Evolutionary conservation across 1,139 yeast genomes (phyloP), one percentile per base, ranked within the genome.

Genomic region (Candida smagusa): DNA sequence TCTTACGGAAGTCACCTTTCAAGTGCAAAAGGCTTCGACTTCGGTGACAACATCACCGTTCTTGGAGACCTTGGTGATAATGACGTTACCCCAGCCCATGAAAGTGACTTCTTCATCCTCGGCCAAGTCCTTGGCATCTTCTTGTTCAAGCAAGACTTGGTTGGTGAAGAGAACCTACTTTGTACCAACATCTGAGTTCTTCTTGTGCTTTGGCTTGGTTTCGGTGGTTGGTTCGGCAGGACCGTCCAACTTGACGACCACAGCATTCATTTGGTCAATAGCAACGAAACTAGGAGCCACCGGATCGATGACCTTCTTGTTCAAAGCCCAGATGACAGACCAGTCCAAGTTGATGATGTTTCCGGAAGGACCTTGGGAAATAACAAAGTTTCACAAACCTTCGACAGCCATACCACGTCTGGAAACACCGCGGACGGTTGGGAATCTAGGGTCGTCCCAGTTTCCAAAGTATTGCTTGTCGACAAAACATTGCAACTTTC

Each of bases 361-460:
- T 71, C 85, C 87, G 35, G 97, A 89, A 33, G 98, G 97, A 57
- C 98, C 98, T 72, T 92, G 97, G 37, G 95, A 77, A 47, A 92
- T 75, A 52, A 92, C 86, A 56, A 90, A 92, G 72, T 85, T 85
- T 65, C 92, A 81, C 63, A 92, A 79, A 50, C 97, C 97, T 69
- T 92, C 97, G 47, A 92, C 94, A 32, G 96, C 81, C 97, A 92
- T 92, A 73, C 98, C 98, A 73, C 98, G 85, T 77, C 97, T 83
- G 74, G 97, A 86, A 39, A 90, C 96, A 72, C 97, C 97, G 68
- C 96, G 82, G 30, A 90, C 96, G 34, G 98, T 92, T 50, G 98
- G 98, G 89, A 92, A 92, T 65, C 98, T 79, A 54, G 98, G 97
- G 66, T 92, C 98, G 59, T 90, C 96, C 98, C 98, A 92, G 68